Evolutionary conservation across 192 early-diverging fungal species (phyloP), one percentile per base, ranked within the genome.

Genomic region (Coemansia umbellata): DNA sequence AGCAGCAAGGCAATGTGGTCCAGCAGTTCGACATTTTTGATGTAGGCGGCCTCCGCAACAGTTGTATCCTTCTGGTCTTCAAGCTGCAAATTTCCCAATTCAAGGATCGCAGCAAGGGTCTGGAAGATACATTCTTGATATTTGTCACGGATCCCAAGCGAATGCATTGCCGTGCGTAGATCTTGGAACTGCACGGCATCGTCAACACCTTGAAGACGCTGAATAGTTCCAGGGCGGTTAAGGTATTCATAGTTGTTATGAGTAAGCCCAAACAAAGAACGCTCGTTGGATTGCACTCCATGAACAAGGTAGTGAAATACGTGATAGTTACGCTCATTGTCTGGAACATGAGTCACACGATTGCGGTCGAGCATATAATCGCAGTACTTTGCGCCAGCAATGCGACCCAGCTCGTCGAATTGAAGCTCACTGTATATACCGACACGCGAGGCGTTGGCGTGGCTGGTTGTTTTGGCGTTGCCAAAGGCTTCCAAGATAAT

Each of bases 231-330:
- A 1, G 75, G 64, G 1, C 64, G 63, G 47, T 39, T 68, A 37
- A 69, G 49, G 31, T 72, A 70, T 58, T 69, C 65, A 58, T 55
- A 87, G 75, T 22, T 85, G 80, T 53, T 79, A 62, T 36, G 82
- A 26, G 83, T 81, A 5, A 99, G 78, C 39, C 84, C 84, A 45
- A 89, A 83, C 50, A 84, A 71, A 14, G 81, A 33, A 47, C 84
- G 87, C 70, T 97, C 93, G 55, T 91, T 86, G 17, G 74, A 52
- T 21, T 85, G 79, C 0, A 80, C 80, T n/a, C 95, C 97, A 21
- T 91, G 86, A 5, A 96, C 81, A 23, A 99, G 74, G 60, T 93
- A 88, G 78, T 99, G 94, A 64, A 99, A 93, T 26, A 96, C 86
- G 63, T 97, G 91, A 78, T 95, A 99, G 72, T 85, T 92, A 49